Evolutionary conservation across 202 grass and related monocot genomes (phyloP), one percentile per base, ranked within the genome.

Genomic region (Eragrostis tef): DNA sequence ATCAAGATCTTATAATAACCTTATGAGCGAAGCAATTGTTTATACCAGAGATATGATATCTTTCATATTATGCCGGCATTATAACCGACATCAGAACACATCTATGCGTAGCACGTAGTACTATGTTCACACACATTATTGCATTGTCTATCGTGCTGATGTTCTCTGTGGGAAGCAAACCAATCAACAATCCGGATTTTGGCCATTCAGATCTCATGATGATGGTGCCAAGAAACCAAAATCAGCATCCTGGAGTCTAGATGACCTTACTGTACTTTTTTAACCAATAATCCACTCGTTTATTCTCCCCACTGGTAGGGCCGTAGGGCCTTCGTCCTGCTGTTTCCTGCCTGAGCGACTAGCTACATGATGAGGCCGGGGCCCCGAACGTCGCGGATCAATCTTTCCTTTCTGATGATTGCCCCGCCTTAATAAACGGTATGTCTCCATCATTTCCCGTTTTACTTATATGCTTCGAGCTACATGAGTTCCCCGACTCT

Each of bases 11-110:
- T 31, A 19, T 31, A 19, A 39, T 6, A 39, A 39, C 34, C 34
- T 39, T 39, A 39, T 39, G 34, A 39, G 34, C 34, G 3, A 39
- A 39, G 34, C 34, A 39, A 39, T 39, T 39, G 34, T 39, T 39
- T 5, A 39, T 5, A 39, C 34, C 34, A 39, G 34, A 19, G 26
- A 53, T 16, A 15, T 16, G 12, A 34, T 22, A 29, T n/a, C 51
- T 75, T 85, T 75, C 78, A 75, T 20, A 81, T 75, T 60, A 20
- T 27, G 46, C 31, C 49, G 67, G 62, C 49, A 50, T 68, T 31
- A 65, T 31, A 60, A 63, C 58, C 6, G 31, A 53, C 27, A 64
- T 41, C 21, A 48, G 19, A 22, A 53, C 29, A 15, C 36, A 43
- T 75, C 26, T 56, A 9, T n/a, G 19, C 19, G 52, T 15, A 65